Percentiles rank a stretch among this genome's conserved stretches.
Conservation (phyloP, 2,329 filamentous ascomycete species). For the Colletotrichum lupini region DNA sequence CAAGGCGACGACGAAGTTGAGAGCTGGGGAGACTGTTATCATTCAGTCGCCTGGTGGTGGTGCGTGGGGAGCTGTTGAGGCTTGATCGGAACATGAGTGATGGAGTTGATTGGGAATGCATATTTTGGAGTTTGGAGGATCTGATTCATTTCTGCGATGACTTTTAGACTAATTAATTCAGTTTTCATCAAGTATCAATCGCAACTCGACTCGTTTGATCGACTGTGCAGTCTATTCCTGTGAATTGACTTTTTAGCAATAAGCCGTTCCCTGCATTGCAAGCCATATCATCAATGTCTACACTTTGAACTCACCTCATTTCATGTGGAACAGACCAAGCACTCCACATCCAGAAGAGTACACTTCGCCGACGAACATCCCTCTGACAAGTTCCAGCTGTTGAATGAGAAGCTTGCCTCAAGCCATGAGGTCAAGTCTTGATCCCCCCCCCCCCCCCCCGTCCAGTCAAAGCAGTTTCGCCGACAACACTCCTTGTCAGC, state of each 20-base stretch:
- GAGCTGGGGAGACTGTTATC: slow-evolving; percentile 31
- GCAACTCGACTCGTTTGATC: too few species aligned
- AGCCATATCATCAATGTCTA: too few species aligned
- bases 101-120: neutral
- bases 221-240: neutral
- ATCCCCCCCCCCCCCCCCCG: too few species aligned
- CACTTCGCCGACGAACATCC: neutral
- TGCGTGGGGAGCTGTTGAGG: slow-evolving; percentile 26
- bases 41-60: slow-evolving; percentile 35
- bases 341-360: neutral
- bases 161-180: neutral
- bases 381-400: too few species aligned
- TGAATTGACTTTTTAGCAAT: neutral
- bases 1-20: slow-evolving; percentile 35
- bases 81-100: neutral
- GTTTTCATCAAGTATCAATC: neutral
- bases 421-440: too few species aligned
- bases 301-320: neutral
- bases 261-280: too few species aligned
- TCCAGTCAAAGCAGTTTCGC: too few species aligned
- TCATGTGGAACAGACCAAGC: neutral
- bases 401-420: too few species aligned
- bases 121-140: neutral
- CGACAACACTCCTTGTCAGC: too few species aligned
- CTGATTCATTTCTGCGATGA: neutral